phyloP scores from a whole-genome alignment of 371 early-diverging fungal genomes.

The Mortierella sp. region DNA sequence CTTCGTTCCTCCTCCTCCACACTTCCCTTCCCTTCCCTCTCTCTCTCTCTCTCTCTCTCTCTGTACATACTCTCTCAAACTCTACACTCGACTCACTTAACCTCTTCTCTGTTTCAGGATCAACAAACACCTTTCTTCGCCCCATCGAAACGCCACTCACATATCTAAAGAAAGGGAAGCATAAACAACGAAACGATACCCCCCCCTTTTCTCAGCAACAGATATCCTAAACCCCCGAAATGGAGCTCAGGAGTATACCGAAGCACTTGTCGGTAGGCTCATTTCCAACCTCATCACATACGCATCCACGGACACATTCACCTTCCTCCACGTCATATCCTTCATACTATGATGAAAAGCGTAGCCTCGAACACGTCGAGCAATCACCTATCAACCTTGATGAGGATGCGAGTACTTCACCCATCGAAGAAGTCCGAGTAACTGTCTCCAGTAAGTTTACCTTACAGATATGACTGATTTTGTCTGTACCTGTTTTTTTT shows the following conservation, averaged over 20 bases:
- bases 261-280: not conserved
- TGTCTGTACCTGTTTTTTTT: not conserved
- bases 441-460: conserved; percentile 64
- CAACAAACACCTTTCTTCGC: not conserved
- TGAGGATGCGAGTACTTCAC: conserved; percentile 67
- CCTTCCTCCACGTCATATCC: not conserved
- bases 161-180: not conserved
- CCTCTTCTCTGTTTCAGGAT: not conserved
- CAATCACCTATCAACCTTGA: conserved; percentile 26
- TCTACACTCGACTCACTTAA: not conserved
- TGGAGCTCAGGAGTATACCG: conserved; percentile 9
- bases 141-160: not conserved
- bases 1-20: not conserved
- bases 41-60: not conserved
- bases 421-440: conserved; percentile 77
- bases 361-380: not conserved
- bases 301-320: not conserved
- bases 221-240: not conserved
- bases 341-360: conserved; percentile 20
- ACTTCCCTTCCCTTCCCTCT: no score
- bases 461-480: not conserved
- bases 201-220: not conserved
- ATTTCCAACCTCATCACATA: not conserved
- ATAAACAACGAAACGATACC: not conserved
- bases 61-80: not conserved